A percentile compares a stretch with the other conserved stretches of the same genome.
Evolutionary conservation across 768 basidiomycete species (phyloP).

Genomic region (Baorangia bicolor): DNA sequence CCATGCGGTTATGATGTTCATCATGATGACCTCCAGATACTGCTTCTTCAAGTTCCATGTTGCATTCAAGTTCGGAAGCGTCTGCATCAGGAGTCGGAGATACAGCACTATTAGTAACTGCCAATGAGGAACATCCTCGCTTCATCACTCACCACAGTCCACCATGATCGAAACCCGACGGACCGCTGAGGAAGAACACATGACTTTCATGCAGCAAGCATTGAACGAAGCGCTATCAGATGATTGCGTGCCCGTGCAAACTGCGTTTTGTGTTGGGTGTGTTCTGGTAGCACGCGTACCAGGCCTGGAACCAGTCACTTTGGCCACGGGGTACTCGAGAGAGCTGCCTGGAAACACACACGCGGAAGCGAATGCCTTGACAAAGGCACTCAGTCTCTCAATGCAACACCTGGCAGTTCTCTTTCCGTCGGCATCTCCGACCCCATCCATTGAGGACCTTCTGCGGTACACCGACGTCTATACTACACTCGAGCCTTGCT

Average conservation of each 20-base stretch:
- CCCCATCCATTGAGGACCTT: constrained; percentile 41
- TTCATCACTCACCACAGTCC: neutral
- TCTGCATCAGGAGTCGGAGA: too few species aligned
- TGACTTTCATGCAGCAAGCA: constrained; percentile 57
- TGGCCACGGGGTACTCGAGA: constrained; percentile 85
- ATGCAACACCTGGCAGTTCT: constrained; percentile 42
- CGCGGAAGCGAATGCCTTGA: constrained; percentile 91
- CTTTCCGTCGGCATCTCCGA: constrained; percentile 36
- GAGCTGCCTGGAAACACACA: constrained; percentile 95
- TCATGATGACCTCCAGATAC: too few species aligned
- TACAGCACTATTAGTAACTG: too few species aligned
- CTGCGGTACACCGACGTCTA: constrained; percentile 73
- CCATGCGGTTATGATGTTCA: too few species aligned
- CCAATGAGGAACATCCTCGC: neutral
- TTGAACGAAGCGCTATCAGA: constrained; percentile 57
- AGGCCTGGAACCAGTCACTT: constrained; percentile 43
- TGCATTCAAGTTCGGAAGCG: too few species aligned
- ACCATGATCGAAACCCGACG: constrained; percentile 1
- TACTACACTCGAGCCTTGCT: constrained; percentile 97
- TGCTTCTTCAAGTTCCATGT: too few species aligned
- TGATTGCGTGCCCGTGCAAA: constrained; percentile 64
- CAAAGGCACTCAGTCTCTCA: constrained; percentile 59
- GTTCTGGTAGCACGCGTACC: constrained; percentile 58
- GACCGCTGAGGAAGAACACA: constrained; percentile 28
- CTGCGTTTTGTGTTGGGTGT: constrained; percentile 93